phyloP scores from a whole-genome alignment of 2,329 filamentous ascomycete species.

The Cytospora schulzeri region DNA sequence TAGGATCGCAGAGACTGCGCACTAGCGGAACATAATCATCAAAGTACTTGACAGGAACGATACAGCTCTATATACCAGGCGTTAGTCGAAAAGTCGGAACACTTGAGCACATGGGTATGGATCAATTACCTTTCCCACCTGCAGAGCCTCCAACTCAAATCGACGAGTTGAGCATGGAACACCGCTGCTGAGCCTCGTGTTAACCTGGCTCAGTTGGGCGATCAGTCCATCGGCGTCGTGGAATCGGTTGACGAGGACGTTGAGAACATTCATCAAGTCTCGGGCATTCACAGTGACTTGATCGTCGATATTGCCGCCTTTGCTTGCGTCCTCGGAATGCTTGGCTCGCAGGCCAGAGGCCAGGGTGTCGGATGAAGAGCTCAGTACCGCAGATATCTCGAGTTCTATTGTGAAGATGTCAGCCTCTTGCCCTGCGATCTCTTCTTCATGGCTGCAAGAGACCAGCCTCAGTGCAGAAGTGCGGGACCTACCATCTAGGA shows the following conservation, averaged over 20 bases:
- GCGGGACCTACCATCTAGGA: slow-evolving; percentile 51
- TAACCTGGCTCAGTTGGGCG: slow-evolving; percentile 40
- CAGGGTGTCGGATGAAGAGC: slow-evolving; percentile 39
- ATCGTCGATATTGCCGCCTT: slow-evolving; percentile 33
- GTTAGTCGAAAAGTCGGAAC: not conserved
- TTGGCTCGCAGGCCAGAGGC: slow-evolving; percentile 46
- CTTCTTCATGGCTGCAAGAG: not conserved
- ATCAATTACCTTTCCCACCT: slow-evolving; percentile 50
- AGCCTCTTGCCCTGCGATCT: not conserved
- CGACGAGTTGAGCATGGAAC: slow-evolving; percentile 46
- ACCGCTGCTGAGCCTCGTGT: slow-evolving; percentile 40
- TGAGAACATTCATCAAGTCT: slow-evolving; percentile 43
- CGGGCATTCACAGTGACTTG: slow-evolving; percentile 41
- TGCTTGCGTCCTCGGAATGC: slow-evolving; percentile 41
- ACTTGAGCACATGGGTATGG: not conserved
- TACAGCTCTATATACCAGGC: slow-evolving; percentile 37
- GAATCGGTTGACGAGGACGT: slow-evolving; percentile 41
- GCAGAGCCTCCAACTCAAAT: slow-evolving; percentile 54
- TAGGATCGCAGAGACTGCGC: slow-evolving; percentile 44
- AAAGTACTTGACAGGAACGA: slow-evolving; percentile 43
- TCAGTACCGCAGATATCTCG: slow-evolving; percentile 46
- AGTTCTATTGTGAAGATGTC: slow-evolving; percentile 42
- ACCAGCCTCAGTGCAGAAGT: not conserved
- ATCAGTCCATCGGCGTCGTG: slow-evolving; percentile 37
- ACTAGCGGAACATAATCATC: slow-evolving; percentile 46